Conservation (phyloP, 106 monocot genomes). For the Allium sativum region DNA sequence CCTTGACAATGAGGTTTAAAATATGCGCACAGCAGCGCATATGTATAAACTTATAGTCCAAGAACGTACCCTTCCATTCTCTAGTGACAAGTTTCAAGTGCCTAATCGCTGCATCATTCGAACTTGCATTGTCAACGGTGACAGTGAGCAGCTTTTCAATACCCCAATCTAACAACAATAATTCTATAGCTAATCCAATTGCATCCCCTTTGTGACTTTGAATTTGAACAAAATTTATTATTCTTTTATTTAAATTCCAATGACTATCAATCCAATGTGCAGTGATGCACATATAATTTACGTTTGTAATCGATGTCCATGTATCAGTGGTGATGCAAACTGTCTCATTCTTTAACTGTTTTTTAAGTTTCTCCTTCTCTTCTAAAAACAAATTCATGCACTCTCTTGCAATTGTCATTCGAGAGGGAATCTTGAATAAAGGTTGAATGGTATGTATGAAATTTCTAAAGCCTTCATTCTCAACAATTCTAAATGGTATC, state of each 20-base stretch:
- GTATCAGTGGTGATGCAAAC: background rate
- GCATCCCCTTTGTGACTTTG: slow-evolving; percentile 8
- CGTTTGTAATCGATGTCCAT: background rate
- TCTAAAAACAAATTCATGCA: background rate
- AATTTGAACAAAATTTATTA: slow-evolving; percentile 11
- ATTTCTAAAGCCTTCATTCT: too few species aligned
- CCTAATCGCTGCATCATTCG: slow-evolving; percentile 5
- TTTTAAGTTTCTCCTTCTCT: slow-evolving; percentile 2
- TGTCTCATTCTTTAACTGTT: slow-evolving; percentile 1
- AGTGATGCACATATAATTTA: slow-evolving; percentile 9
- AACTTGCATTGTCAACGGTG: slow-evolving; percentile 9
- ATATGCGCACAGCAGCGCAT: slow-evolving; percentile 3
- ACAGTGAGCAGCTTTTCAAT: too few species aligned
- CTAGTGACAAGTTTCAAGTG: too few species aligned
- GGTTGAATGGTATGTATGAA: too few species aligned
- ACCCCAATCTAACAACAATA: background rate
- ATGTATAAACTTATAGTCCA: slow-evolving; percentile 1
- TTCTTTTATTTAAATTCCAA: slow-evolving; percentile 8
- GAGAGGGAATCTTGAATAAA: too few species aligned
- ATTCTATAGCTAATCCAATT: background rate
- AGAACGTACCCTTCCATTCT: background rate
- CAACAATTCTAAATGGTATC: too few species aligned
- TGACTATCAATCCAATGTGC: slow-evolving; percentile 11
- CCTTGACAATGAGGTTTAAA: background rate
- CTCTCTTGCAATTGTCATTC: background rate